These are phyloP conservation scores for Nothophoma quercina DNA, from an alignment of 2,329 filamentous ascomycete genomes.

Conservation along the genomic window DNA sequence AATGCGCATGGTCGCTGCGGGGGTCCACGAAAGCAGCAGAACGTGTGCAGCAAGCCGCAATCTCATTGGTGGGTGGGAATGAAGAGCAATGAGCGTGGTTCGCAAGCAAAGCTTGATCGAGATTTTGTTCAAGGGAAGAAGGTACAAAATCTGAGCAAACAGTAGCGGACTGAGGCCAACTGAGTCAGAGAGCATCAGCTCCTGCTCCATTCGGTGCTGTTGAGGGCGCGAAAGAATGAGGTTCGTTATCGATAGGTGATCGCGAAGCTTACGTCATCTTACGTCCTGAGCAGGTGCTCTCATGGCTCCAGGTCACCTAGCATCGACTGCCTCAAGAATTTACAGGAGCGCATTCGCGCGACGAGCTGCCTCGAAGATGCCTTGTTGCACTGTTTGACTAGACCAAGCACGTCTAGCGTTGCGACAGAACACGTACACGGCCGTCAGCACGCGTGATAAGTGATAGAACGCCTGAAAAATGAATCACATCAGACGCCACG, in stretches of 20 bases:
- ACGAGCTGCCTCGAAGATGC: no score
- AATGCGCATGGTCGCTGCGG: slow-evolving; percentile 13
- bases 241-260: neutral
- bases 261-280: slow-evolving; percentile 3
- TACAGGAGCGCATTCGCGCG: no score
- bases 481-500: neutral
- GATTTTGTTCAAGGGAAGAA: slow-evolving; percentile 5
- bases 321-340: no score
- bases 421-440: neutral
- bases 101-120: slow-evolving; percentile 7
- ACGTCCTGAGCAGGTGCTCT: no score
- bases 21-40: slow-evolving; percentile 2
- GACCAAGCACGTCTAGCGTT: slow-evolving; percentile 6
- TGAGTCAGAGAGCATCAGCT: neutral
- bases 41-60: slow-evolving; percentile 11
- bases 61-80: slow-evolving; percentile 5
- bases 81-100: neutral
- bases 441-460: neutral
- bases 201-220: neutral
- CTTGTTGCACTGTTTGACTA: neutral
- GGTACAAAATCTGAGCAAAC: neutral
- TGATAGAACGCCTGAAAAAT: neutral
- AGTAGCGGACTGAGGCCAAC: neutral
- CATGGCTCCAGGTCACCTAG: no score
- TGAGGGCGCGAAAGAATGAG: neutral